Percentiles rank a stretch among this genome's conserved stretches.
Conservation (phyloP, 306 rosid species). For the Pyrus pyrifolia region DNA sequence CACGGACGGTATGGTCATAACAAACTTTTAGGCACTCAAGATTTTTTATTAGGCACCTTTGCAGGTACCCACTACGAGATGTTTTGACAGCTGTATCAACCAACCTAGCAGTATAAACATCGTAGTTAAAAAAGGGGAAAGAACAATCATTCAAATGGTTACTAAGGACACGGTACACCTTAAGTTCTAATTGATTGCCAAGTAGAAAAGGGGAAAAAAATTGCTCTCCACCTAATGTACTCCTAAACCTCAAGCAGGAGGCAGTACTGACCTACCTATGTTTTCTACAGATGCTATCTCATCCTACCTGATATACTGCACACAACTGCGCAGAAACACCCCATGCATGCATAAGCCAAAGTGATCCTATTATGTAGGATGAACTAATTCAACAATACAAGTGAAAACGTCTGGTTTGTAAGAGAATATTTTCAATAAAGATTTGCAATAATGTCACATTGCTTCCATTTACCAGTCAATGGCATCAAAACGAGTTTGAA, state of each 20-base stretch:
- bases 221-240: not conserved
- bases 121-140: not conserved
- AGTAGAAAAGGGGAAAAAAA: not conserved
- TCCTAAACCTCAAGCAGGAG: not conserved
- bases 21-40: conserved; percentile 76
- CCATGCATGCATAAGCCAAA: not conserved
- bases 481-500: too few relatives aligned
- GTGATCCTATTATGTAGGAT: not conserved
- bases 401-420: too few relatives aligned
- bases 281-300: not conserved
- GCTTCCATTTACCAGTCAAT: too few relatives aligned
- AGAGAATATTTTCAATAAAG: too few relatives aligned
- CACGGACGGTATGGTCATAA: conserved; percentile 93
- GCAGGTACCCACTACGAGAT: conserved; percentile 96
- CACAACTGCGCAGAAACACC: not conserved
- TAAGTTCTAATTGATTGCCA: not conserved
- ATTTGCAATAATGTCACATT: too few relatives aligned
- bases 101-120: conserved; percentile 42
- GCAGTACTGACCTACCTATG: not conserved
- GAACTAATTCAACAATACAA: too few relatives aligned
- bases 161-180: not conserved
- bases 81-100: conserved; percentile 98
- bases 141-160: conserved; percentile 2
- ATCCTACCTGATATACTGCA: not conserved
- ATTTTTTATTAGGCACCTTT: conserved; percentile 88